Conservation (phyloP, 2,329 filamentous ascomycete genomes). For the Ceratocystiopsis sp. region DNA sequence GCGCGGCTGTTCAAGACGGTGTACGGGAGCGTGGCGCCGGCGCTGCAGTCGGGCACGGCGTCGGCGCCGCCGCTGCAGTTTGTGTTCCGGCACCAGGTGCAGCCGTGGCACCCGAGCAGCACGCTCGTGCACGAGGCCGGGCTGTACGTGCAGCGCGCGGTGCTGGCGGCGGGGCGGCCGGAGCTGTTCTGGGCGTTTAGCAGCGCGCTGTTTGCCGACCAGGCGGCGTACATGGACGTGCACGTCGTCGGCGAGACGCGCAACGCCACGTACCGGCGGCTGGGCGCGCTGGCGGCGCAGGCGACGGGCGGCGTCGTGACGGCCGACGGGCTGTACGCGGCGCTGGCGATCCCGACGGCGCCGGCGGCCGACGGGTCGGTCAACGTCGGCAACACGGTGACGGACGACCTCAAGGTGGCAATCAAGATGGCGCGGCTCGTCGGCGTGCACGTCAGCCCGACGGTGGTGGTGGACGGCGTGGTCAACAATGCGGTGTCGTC, state of each 20-base stretch:
- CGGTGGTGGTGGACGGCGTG: conserved; percentile 74
- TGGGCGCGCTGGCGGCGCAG: conserved; percentile 54
- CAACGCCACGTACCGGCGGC: conserved; percentile 66
- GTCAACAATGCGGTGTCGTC: conserved; percentile 66
- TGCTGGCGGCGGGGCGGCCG: conserved; percentile 23
- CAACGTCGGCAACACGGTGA: conserved; percentile 70
- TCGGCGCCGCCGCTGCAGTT: conserved; percentile 41
- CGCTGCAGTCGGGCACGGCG: conserved; percentile 45
- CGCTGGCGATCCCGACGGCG: conserved; percentile 54
- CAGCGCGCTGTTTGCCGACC: conserved; percentile 44
- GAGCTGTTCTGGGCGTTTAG: conserved; percentile 69
- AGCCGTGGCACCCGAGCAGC: conserved; percentile 86
- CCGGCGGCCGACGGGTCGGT: conserved; percentile 47
- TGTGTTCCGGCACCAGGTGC: conserved; percentile 80
- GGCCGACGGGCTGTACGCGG: conserved; percentile 48
- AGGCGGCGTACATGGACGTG: conserved; percentile 70
- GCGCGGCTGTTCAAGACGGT: conserved; percentile 60
- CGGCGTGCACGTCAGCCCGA: conserved; percentile 81
- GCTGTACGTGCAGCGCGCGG: conserved; percentile 57
- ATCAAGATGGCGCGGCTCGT: conserved; percentile 65
- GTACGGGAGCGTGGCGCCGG: conserved; percentile 45
- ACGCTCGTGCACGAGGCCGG: conserved; percentile 70
- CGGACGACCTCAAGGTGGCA: conserved; percentile 67
- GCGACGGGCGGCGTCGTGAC: conserved; percentile 55
- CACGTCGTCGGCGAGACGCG: conserved; percentile 68